These are phyloP conservation scores for Leucogyrophana mollusca DNA, from an alignment of 768 basidiomycete genomes.

Conservation along the genomic window DNA sequence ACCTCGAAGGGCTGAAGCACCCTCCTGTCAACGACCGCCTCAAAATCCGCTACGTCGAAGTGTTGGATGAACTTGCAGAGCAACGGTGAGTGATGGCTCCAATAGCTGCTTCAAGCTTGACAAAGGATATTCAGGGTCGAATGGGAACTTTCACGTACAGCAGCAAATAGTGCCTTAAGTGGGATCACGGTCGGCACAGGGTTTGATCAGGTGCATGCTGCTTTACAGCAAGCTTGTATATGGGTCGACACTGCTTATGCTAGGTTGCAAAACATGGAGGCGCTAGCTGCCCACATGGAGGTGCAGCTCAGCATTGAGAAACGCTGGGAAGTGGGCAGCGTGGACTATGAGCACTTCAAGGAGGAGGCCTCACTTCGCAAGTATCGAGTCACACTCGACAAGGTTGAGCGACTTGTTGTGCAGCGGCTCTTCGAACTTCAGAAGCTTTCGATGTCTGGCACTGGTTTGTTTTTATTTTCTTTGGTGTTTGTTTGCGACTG, in stretches of 20 bases:
- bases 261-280: slow-evolving; percentile 4
- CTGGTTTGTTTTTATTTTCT: slow-evolving; percentile 4
- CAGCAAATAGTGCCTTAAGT: background rate
- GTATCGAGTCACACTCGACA: slow-evolving; percentile 14
- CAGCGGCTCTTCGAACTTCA: slow-evolving; percentile 28
- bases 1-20: background rate
- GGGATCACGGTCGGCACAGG: background rate
- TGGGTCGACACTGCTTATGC: slow-evolving; percentile 1
- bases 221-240: background rate
- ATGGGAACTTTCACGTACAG: background rate
- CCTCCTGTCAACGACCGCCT: background rate
- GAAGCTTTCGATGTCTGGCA: slow-evolving; percentile 17
- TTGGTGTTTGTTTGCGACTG: background rate
- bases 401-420: slow-evolving; percentile 29
- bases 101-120: background rate
- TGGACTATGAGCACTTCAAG: slow-evolving; percentile 5
- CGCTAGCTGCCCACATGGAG: background rate
- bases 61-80: background rate
- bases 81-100: background rate
- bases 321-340: slow-evolving; percentile 1
- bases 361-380: background rate
- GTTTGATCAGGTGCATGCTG: background rate
- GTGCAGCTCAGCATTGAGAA: background rate
- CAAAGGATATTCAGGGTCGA: background rate
- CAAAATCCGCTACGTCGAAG: background rate